These are phyloP conservation scores for Monilinia polystroma DNA, from an alignment of 2,329 filamentous ascomycete species.

Conservation along the genomic window DNA sequence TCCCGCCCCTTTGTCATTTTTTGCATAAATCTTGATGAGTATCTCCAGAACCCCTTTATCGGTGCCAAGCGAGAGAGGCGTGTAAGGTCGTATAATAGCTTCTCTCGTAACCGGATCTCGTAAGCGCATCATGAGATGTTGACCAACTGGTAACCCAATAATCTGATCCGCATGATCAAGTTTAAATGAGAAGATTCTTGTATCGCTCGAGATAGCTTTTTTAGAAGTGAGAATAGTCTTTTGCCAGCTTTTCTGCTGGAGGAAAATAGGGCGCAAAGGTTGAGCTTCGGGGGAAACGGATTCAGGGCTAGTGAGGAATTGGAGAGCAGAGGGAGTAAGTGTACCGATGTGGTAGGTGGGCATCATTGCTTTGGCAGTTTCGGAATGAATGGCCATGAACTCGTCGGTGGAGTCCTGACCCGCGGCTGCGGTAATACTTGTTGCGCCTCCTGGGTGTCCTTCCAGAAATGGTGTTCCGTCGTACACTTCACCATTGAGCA, in stretches of 20 bases:
- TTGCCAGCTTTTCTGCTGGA: slow-evolving; percentile 71
- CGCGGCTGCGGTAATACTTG: slow-evolving; percentile 80
- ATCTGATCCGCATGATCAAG: slow-evolving; percentile 69
- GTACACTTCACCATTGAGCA: slow-evolving; percentile 85
- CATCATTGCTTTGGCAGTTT: slow-evolving; percentile 92
- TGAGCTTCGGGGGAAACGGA: slow-evolving; percentile 40
- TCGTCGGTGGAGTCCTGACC: slow-evolving; percentile 82
- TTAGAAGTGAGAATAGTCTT: slow-evolving; percentile 69
- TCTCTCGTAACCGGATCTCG: slow-evolving; percentile 69
- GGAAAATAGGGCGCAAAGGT: slow-evolving; percentile 60
- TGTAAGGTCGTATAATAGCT: slow-evolving; percentile 81
- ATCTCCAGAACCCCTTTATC: slow-evolving; percentile 67
- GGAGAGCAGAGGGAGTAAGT: slow-evolving; percentile 59
- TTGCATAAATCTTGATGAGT: slow-evolving; percentile 79
- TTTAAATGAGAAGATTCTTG: slow-evolving; percentile 76
- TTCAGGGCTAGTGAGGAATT: slow-evolving; percentile 41
- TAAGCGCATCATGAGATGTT: slow-evolving; percentile 83
- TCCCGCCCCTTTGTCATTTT: slow-evolving; percentile 55
- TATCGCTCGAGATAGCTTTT: slow-evolving; percentile 70
- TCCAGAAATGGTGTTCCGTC: slow-evolving; percentile 79
- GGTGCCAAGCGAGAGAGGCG: slow-evolving; percentile 68
- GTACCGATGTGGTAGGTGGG: slow-evolving; percentile 78
- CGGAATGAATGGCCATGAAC: slow-evolving; percentile 90
- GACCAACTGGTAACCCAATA: slow-evolving; percentile 77
- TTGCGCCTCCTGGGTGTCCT: slow-evolving; percentile 80